A percentile compares a stretch with the other conserved stretches of the same genome.
phyloP scores from a whole-genome alignment of 768 basidiomycete species.

The Hypholoma fasciculare region DNA sequence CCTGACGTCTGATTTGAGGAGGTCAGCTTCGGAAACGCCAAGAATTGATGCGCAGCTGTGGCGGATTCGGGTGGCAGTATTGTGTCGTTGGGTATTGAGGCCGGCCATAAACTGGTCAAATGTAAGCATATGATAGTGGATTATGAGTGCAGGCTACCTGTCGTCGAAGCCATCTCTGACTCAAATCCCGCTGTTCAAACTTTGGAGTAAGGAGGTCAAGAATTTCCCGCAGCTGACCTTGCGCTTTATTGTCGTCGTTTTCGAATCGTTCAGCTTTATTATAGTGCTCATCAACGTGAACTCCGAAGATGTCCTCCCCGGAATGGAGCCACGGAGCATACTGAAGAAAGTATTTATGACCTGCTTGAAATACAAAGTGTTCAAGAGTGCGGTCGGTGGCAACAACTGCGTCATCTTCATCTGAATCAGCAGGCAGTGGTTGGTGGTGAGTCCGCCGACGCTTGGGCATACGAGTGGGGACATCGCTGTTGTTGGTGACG shows the following conservation, averaged over 20 bases:
- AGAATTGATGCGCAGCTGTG: constrained; percentile 11
- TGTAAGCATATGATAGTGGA: not conserved
- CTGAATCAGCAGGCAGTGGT: not conserved
- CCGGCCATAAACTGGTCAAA: constrained; percentile 12
- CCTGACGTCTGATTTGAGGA: constrained; percentile 9
- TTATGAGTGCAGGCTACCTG: not conserved
- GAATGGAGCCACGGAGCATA: constrained; percentile 13
- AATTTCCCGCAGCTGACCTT: constrained; percentile 13
- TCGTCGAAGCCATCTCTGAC: constrained; percentile 1
- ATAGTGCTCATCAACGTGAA: constrained; percentile 1
- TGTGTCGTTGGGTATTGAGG: constrained; percentile 12
- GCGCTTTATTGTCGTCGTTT: constrained; percentile 10
- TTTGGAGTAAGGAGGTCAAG: not conserved
- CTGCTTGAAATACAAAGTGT: constrained; percentile 12
- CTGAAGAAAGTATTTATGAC: constrained; percentile 14
- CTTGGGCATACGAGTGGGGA: not conserved
- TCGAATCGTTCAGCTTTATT: constrained; percentile 5
- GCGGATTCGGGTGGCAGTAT: constrained; percentile 15
- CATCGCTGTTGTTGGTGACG: constrained; percentile 4
- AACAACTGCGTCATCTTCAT: not conserved
- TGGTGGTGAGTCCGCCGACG: not conserved
- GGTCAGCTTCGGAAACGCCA: constrained; percentile 8
- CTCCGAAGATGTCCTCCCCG: constrained; percentile 3
- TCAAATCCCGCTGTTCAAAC: not conserved
- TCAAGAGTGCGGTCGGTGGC: not conserved